phyloP scores from a whole-genome alignment of 2,329 filamentous ascomycete species.

The Xylaria sp. region DNA sequence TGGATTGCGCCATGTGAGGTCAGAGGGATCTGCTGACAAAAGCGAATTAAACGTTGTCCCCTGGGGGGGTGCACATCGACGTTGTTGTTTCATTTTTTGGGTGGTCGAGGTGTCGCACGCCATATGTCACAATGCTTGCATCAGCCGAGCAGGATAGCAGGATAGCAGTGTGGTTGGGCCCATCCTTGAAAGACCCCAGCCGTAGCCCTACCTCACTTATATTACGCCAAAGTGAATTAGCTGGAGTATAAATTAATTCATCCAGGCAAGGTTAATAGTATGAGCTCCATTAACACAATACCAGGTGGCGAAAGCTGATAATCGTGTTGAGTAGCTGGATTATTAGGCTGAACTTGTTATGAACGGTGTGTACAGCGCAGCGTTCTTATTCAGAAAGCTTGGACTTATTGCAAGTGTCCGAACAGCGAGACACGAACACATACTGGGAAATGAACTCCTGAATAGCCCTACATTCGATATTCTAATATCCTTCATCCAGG shows the following conservation, averaged over 20 bases:
- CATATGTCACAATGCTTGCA: constrained; percentile 40
- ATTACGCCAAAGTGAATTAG: not conserved
- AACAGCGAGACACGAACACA: not conserved
- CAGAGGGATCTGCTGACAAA: constrained; percentile 36
- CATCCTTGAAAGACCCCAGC: constrained; percentile 5
- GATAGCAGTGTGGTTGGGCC: constrained; percentile 5
- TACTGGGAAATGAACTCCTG: not conserved
- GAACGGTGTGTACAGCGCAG: not conserved
- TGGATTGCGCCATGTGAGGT: constrained; percentile 39
- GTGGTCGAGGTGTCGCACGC: constrained; percentile 35
- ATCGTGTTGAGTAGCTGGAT: not conserved
- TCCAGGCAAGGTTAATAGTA: constrained; percentile 7
- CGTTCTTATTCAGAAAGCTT: not conserved
- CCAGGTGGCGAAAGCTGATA: not conserved
- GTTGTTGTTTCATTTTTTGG: constrained; percentile 31
- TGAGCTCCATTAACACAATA: not conserved
- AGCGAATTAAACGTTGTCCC: constrained; percentile 10
- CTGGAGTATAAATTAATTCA: not conserved
- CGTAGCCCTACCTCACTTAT: not conserved
- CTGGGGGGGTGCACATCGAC: constrained; percentile 13
- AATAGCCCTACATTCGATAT: not conserved
- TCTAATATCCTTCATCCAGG: not conserved
- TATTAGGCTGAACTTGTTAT: constrained; percentile 13
- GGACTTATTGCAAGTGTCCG: not conserved
- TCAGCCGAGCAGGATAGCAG: constrained; percentile 22